Conservation (phyloP, 306 rosid species). For the Quercus suber region DNA sequence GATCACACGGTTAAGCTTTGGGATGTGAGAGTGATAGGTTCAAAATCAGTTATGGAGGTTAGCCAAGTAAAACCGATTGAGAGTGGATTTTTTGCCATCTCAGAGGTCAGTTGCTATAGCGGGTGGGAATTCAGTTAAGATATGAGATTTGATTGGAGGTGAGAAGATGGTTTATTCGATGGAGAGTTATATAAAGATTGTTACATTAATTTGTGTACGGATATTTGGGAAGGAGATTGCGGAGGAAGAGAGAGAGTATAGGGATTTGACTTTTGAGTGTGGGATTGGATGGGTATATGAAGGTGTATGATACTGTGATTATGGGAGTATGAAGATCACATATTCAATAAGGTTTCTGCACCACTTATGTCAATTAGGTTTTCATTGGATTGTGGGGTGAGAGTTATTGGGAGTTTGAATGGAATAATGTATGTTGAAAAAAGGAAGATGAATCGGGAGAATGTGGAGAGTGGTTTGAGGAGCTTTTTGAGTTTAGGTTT, state of each 20-base stretch:
- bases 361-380: conserved; percentile 70
- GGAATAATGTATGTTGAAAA: conserved; percentile 65
- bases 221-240: conserved; percentile 38
- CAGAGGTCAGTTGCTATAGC: conserved; percentile 81
- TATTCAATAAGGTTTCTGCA: conserved; percentile 83
- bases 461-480: conserved; percentile 20
- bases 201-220: conserved; percentile 68
- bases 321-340: conserved; percentile 61
- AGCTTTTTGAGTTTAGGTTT: conserved; percentile 38
- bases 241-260: conserved; percentile 50
- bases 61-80: conserved; percentile 78
- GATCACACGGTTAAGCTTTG: conserved; percentile 84
- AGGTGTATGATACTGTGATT: conserved; percentile 93
- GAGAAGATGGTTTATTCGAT: conserved; percentile 66
- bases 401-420: conserved; percentile 78
- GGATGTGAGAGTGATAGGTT: conserved; percentile 67
- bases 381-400: conserved; percentile 54
- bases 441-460: conserved; percentile 49
- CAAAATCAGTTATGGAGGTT: conserved; percentile 42
- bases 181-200: conserved; percentile 93
- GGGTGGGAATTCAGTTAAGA: conserved; percentile 73
- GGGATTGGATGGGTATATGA: conserved; percentile 84
- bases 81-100: conserved; percentile 67
- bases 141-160: conserved; percentile 90
- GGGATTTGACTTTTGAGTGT: conserved; percentile 89